Conservation (phyloP, 257 asterid genomes). For the Solanum etuberosum region DNA sequence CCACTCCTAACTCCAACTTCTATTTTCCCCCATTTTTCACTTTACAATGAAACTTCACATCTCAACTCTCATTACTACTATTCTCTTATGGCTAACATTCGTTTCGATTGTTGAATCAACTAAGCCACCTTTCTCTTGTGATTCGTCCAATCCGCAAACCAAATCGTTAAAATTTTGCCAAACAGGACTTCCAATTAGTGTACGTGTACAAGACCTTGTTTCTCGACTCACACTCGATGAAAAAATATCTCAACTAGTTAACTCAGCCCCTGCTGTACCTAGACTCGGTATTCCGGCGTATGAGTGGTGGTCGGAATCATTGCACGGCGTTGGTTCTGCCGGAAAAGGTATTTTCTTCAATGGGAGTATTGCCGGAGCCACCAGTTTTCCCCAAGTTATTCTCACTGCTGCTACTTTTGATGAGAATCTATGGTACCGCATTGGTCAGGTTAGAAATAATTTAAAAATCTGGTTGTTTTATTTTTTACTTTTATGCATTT, state of each 20-base stretch:
- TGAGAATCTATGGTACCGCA: conserved; percentile 68
- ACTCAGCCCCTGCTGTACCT: conserved; percentile 57
- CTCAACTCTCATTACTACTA: conserved; percentile 2
- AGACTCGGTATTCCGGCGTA: conserved; percentile 75
- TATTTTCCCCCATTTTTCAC: background rate
- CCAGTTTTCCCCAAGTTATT: conserved; percentile 87
- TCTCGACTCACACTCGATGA: conserved; percentile 73
- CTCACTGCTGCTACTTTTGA: conserved; percentile 87
- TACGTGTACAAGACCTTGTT: conserved; percentile 54
- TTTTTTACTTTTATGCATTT: background rate
- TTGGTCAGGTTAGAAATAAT: conserved; percentile 42
- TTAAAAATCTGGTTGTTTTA: background rate
- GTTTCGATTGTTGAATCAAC: conserved; percentile 7
- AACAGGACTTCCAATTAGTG: conserved; percentile 31
- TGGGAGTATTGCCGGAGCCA: conserved; percentile 48
- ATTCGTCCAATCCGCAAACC: conserved; percentile 24
- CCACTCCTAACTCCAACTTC: background rate
- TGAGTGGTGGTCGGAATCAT: conserved; percentile 92
- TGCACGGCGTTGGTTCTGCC: conserved; percentile 78
- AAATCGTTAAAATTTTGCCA: conserved; percentile 48
- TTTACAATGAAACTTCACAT: conserved; percentile 24
- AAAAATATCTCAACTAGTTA: conserved; percentile 69
- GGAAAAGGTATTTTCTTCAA: conserved; percentile 49
- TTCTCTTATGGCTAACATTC: background rate
- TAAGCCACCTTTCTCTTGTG: conserved; percentile 66